These are phyloP conservation scores for Diaporthe velutina DNA, from an alignment of 2,329 filamentous ascomycete genomes.

Conservation along the genomic window DNA sequence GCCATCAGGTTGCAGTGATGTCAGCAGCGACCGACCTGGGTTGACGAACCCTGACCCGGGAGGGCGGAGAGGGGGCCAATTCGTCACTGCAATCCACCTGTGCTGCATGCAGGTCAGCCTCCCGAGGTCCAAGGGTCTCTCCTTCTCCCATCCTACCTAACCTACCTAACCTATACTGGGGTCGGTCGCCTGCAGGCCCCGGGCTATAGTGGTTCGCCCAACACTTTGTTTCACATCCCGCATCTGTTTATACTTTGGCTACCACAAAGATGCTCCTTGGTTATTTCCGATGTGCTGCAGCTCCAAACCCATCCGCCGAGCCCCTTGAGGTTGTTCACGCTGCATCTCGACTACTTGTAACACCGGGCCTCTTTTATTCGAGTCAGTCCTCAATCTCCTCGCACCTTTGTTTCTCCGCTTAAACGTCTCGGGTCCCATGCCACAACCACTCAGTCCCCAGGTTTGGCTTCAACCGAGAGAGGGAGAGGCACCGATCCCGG, in stretches of 20 bases:
- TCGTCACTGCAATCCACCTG: conserved; percentile 22
- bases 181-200: background rate
- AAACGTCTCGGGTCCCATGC: background rate
- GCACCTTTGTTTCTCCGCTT: background rate
- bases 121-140: background rate
- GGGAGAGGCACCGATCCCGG: conserved; percentile 7
- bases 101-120: conserved; percentile 11
- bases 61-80: conserved; percentile 10
- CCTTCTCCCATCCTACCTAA: too few species aligned
- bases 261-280: conserved; percentile 2
- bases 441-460: background rate
- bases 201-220: conserved; percentile 21
- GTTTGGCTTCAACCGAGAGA: conserved; percentile 1
- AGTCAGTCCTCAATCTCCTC: conserved; percentile 18
- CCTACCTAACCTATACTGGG: too few species aligned
- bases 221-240: conserved; percentile 23
- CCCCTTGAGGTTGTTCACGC: background rate
- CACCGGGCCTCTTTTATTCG: conserved; percentile 14
- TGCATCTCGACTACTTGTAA: conserved; percentile 13
- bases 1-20: background rate
- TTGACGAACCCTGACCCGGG: conserved; percentile 10
- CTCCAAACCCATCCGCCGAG: background rate
- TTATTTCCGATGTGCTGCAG: conserved; percentile 25
- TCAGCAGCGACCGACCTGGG: background rate
- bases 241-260: conserved; percentile 17